Conservation (phyloP, 2,329 filamentous ascomycete genomes). For the Fusarium transvaalense region DNA sequence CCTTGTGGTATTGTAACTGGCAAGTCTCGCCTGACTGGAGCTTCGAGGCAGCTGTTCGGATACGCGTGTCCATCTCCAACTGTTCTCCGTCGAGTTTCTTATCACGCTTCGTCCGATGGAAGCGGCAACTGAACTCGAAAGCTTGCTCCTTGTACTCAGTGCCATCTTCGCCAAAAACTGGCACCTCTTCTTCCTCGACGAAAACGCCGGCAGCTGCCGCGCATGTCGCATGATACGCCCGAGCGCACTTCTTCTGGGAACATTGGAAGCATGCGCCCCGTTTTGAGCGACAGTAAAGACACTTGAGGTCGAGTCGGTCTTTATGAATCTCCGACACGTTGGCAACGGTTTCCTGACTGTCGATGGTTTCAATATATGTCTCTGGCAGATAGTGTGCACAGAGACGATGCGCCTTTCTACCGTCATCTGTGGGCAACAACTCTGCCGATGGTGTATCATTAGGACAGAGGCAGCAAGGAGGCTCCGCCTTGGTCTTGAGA, state of each 20-base stretch:
- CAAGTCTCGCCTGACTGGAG: conserved; percentile 81
- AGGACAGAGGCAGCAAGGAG: conserved; percentile 91
- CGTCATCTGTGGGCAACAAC: conserved; percentile 88
- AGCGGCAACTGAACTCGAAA: conserved; percentile 94
- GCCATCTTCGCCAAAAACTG: conserved; percentile 89
- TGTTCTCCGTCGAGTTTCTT: conserved; percentile 77
- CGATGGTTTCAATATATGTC: conserved; percentile 82
- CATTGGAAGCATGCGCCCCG: conserved; percentile 98
- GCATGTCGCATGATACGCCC: conserved; percentile 95
- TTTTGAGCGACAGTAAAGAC: conserved; percentile 93
- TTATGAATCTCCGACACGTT: conserved; percentile 87
- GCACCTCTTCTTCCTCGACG: conserved; percentile 86
- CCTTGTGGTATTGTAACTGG: conserved; percentile 85
- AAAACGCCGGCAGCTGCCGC: conserved; percentile 92
- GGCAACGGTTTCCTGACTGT: conserved; percentile 78
- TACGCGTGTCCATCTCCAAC: conserved; percentile 77
- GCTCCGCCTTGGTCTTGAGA: conserved; percentile 76
- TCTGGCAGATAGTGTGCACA: conserved; percentile 94
- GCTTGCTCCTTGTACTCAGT: conserved; percentile 92
- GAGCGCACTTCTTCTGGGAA: conserved; percentile 91
- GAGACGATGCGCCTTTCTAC: conserved; percentile 85
- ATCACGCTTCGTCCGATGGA: conserved; percentile 89
- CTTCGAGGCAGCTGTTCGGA: conserved; percentile 75
- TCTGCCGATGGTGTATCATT: conserved; percentile 87
- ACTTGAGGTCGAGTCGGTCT: conserved; percentile 90